Conservation (phyloP, 352 stramenopile species). For the Phytophthora meadii region DNA sequence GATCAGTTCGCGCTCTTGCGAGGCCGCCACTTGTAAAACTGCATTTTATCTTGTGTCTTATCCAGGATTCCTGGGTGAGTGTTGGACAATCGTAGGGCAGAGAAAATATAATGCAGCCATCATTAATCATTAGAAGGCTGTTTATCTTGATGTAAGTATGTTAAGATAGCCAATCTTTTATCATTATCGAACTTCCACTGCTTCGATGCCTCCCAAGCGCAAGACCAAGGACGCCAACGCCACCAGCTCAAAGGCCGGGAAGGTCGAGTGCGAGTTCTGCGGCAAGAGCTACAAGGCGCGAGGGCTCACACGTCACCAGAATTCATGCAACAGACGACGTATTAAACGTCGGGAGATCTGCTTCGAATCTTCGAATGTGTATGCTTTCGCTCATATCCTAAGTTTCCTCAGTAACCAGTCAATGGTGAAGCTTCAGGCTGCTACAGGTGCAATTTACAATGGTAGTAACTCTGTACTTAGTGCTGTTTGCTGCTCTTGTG, state of each 20-base stretch:
- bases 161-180: not conserved
- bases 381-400: not conserved
- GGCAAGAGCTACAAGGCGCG: not conserved
- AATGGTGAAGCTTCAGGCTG: not conserved
- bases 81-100: too few species aligned
- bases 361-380: not conserved
- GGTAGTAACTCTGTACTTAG: not conserved
- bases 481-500: not conserved
- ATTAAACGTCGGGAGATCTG: not conserved
- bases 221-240: too few species aligned
- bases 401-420: not conserved
- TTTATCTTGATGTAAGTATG: too few species aligned
- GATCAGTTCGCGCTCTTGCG: not conserved
- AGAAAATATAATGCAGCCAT: too few species aligned
- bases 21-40: conserved; percentile 4
- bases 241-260: not conserved
- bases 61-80: too few species aligned
- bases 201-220: not conserved
- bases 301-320: not conserved
- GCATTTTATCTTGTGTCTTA: not conserved
- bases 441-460: not conserved
- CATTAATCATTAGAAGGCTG: too few species aligned
- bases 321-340: not conserved
- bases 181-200: not conserved
- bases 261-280: not conserved